These are phyloP conservation scores for Bacidia gigantensis DNA, from an alignment of 495 filamentous ascomycete genomes.

Conservation along the genomic window DNA sequence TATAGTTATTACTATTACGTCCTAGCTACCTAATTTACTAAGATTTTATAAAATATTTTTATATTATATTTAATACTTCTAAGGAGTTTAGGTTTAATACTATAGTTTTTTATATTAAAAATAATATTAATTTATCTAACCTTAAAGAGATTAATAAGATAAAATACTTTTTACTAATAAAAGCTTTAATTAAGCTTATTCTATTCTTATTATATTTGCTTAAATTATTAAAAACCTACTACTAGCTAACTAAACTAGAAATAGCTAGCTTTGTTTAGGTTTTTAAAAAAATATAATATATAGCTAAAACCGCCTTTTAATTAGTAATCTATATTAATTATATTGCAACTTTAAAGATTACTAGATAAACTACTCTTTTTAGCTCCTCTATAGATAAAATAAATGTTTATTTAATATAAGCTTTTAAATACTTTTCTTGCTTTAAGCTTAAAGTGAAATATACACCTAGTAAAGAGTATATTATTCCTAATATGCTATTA, in stretches of 20 bases:
- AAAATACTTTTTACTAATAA: not conserved
- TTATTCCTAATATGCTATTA: not conserved
- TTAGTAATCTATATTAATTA: conserved; percentile 1
- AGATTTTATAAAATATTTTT: too few species aligned
- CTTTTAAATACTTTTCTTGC: not conserved
- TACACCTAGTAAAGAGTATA: conserved; percentile 3
- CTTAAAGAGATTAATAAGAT: not conserved
- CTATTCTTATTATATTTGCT: conserved; percentile 5
- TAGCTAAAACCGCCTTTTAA: not conserved
- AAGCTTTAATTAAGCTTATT: not conserved
- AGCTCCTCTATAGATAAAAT: not conserved
- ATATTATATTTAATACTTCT: conserved; percentile 8
- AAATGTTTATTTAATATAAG: not conserved
- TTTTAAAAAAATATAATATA: conserved; percentile 5
- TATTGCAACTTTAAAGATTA: conserved; percentile 3
- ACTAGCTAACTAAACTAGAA: conserved; percentile 8
- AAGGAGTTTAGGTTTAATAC: conserved; percentile 2
- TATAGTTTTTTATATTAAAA: conserved; percentile 11
- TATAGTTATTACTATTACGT: conserved; percentile 1
- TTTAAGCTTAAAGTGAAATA: conserved; percentile 1
- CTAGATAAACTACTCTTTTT: not conserved
- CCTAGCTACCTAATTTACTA: too few species aligned
- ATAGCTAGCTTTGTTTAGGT: conserved; percentile 4
- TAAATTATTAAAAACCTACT: conserved; percentile 10
- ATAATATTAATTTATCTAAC: not conserved